phyloP scores from a whole-genome alignment of 306 rosid genomes.

The Pterocarpus santalinus region DNA sequence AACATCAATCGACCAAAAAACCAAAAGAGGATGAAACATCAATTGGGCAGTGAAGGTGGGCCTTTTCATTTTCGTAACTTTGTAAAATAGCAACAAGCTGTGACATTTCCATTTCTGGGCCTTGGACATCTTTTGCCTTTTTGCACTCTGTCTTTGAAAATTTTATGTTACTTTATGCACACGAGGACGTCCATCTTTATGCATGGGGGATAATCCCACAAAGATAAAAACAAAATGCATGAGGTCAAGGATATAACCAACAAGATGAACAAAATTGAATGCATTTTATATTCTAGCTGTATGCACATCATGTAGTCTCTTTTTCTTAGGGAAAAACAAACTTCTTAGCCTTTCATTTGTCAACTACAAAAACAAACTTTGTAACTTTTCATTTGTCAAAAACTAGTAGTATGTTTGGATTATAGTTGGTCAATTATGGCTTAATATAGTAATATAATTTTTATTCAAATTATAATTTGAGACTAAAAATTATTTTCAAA shows the following conservation, averaged over 20 bases:
- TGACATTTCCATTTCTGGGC: constrained; percentile 1
- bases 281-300: not conserved
- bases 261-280: not conserved
- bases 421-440: not conserved
- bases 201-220: not conserved
- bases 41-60: not conserved
- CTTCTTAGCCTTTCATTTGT: not conserved
- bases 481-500: not conserved
- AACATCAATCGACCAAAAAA: not conserved
- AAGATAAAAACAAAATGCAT: not conserved
- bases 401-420: not conserved
- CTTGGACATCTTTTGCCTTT: not conserved
- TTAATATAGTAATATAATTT: not conserved
- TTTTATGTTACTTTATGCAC: too few species aligned
- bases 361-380: not conserved
- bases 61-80: not conserved
- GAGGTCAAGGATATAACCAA: not conserved
- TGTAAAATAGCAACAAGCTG: not conserved
- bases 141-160: not conserved
- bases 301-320: not conserved
- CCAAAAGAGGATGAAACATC: not conserved
- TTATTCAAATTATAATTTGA: not conserved
- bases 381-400: not conserved
- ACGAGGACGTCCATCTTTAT: not conserved
- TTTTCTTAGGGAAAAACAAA: not conserved